Evolutionary conservation across 768 basidiomycete genomes (phyloP), one percentile per base, ranked within the genome.

Genomic region (Leccinum uliginosum): DNA sequence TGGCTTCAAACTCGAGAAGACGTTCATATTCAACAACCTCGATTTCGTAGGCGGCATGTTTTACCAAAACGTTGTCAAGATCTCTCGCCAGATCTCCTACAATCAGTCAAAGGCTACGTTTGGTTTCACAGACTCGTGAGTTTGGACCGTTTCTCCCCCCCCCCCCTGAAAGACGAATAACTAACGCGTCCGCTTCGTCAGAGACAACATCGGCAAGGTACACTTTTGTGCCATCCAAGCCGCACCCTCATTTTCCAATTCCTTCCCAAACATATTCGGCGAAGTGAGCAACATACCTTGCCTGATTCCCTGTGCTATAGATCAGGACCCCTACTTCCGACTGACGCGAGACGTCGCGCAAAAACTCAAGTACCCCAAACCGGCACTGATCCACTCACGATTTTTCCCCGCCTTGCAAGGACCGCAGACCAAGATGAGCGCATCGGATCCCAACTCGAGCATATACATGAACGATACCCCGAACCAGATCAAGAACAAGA

Each of bases 351-450:
- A 99, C 72, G 90, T 93, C 46, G 96, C 97, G 3, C 83, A 82
- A 62, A 92, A 92, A 68, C 83, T 99, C 66, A 96, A 93, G 73
- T 97, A 96, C 76, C 93, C 88, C 44, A 99, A 99, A 72, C 97
- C 97, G 2, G 75, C 89, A 2, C 82, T 98, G 24, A 76, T 99
- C 50, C 94, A 98, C 73, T 83, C 95, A 48, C 96, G 96, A 68
- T 99, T 99, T 80, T 96, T 99, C 77, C 97, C 97, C 11, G 95
- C 97, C 5, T 80, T 99, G 10, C 96, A 98, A 73, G 97, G 97
- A 44, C 91, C 97, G 3, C 93, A 97, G 73, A 96, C 93, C 34
- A 99, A 99, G 77, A 99, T 99, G 97, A 97, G 94, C 71, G 97
- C 97, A 5, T 94, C 91, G 50, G 89, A 96, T 72, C 78, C 84